Evolutionary conservation across 495 filamentous ascomycete genomes (phyloP), one percentile per base, ranked within the genome.

Genomic region (Penicillium diatomitis): DNA sequence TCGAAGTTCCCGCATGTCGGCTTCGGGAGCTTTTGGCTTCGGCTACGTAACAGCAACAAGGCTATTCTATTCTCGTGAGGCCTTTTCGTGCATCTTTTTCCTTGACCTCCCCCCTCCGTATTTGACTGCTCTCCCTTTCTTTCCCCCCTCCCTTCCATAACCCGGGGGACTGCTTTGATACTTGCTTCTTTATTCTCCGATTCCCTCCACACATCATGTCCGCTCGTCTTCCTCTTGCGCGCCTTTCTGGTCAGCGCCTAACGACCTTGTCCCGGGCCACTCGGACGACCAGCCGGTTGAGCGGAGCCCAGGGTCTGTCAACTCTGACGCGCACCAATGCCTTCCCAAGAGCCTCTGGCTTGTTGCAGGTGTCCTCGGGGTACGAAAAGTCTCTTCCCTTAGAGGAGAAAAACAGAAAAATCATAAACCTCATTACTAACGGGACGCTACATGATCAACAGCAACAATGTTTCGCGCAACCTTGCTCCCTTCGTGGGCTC

Each of bases 201-300:
- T 39, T 36, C 20, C 32, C 46, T 37, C 38, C 35, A 54, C 50
- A 66, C 50, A 66, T 37, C 52, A 72, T 72, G 69, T 62, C 67
- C 66, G 66, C 64, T 66, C 66, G 69, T 59, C 57, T 72, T 54
- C 60, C 67, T 41, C 50, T 69, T 42, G 56, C 60, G 51, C 67
- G 65, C 57, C 61, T 72, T 40, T 58, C 67, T 36, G 63, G 47
- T 44, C 69, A 70, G 49, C 56, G 59, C 39, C 41, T 69, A 52
- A 57, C 60, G 42, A 53, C 56, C 53, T 44, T 68, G 50, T 43
- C 62, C 51, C 63, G 64, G 39, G 46, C 54, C 46, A 52, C 58
- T 52, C 60, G 60, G 46, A 52, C 52, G 46, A 47, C 53, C 33
- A 56, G 38, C 53, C 60, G 56, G 46, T 45, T 63, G 43, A 53